Evolutionary conservation across 83 land plant species (phyloP).

Genomic region (Diphasiastrum complanatum): DNA sequence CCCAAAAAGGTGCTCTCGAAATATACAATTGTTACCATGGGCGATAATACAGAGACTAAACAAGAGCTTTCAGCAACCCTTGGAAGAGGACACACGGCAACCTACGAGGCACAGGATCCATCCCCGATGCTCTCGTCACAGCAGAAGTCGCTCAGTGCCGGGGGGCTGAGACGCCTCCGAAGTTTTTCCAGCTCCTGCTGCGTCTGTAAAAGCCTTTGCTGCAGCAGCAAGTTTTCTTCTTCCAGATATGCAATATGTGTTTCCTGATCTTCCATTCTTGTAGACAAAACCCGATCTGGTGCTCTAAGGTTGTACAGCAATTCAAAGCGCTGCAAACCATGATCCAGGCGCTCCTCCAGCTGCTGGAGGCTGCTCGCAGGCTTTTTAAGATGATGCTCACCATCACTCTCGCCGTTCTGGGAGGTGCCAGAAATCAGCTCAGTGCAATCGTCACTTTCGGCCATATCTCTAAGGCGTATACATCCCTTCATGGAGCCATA

Average conservation of each 20-base stretch:
- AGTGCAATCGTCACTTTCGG: neutral
- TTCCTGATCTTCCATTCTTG: neutral
- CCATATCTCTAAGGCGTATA: neutral
- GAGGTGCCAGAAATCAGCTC: neutral
- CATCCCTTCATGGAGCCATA: neutral
- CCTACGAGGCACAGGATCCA: neutral
- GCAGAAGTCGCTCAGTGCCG: neutral
- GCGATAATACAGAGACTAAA: no score
- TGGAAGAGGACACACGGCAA: no score
- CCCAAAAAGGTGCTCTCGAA: no score
- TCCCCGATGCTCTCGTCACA: neutral
- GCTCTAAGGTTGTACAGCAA: neutral
- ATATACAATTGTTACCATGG: no score
- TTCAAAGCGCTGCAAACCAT: neutral
- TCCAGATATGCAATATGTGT: neutral
- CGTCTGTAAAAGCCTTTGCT: neutral
- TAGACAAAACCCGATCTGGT: neutral
- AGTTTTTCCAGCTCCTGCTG: neutral
- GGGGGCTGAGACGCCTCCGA: neutral
- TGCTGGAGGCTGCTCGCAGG: neutral
- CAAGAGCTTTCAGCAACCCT: no score
- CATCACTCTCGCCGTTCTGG: neutral
- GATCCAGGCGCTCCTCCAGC: neutral
- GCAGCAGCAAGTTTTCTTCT: neutral
- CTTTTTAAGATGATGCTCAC: neutral